phyloP scores from a whole-genome alignment of 257 asterid species.

The Penstemon davidsonii region DNA sequence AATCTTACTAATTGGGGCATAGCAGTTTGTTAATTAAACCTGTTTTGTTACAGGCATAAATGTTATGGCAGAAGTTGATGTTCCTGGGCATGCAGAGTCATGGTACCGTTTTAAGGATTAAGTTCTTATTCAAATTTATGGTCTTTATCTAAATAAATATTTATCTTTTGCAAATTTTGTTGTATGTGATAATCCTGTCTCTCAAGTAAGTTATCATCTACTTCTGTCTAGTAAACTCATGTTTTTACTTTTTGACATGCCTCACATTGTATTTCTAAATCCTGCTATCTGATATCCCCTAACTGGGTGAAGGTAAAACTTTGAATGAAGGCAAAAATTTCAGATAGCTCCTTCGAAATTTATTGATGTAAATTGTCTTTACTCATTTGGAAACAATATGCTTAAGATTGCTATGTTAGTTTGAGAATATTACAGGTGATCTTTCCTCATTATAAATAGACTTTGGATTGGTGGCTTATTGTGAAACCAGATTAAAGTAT shows the following conservation, averaged over 20 bases:
- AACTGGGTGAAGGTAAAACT: background rate
- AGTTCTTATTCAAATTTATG: slow-evolving; percentile 20
- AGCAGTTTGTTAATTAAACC: slow-evolving; percentile 20
- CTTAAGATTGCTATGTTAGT: background rate
- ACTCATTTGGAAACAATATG: background rate
- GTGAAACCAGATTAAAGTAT: background rate
- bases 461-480: slow-evolving; percentile 3
- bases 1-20: background rate
- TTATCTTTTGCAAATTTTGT: background rate
- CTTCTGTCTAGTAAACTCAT: slow-evolving; percentile 13
- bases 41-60: slow-evolving; percentile 61
- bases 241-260: background rate
- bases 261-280: background rate
- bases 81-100: slow-evolving; percentile 96
- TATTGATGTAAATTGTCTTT: slow-evolving; percentile 14
- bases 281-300: background rate
- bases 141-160: background rate
- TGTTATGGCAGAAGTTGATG: slow-evolving; percentile 95
- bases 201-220: slow-evolving; percentile 12
- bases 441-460: slow-evolving; percentile 18
- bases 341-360: slow-evolving; percentile 11
- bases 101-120: slow-evolving; percentile 50
- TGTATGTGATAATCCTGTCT: background rate
- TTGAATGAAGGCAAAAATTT: slow-evolving; percentile 13
- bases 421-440: slow-evolving; percentile 11